These are phyloP conservation scores for Ochetophila trinervis DNA, from an alignment of 306 rosid genomes.

Conservation along the genomic window DNA sequence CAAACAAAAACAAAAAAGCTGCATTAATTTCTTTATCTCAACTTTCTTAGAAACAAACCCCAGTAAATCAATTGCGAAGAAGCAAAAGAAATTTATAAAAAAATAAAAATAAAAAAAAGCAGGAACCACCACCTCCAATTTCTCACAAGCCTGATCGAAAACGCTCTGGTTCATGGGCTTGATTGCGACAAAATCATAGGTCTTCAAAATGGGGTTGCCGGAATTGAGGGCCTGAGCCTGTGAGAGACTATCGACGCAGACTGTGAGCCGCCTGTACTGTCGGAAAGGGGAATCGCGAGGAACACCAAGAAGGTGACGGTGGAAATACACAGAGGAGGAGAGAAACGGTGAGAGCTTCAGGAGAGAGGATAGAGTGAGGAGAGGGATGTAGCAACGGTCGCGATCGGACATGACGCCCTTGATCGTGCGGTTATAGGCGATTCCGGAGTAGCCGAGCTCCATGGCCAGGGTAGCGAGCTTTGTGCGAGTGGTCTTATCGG, in stretches of 20 bases:
- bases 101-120: too few relatives aligned
- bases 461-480: constrained; percentile 61
- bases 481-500: constrained; percentile 46
- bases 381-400: constrained; percentile 71
- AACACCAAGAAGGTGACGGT: constrained; percentile 60
- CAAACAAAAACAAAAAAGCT: constrained; percentile 4
- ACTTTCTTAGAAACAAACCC: not conserved
- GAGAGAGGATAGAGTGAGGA: constrained; percentile 56
- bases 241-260: constrained; percentile 37
- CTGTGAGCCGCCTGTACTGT: constrained; percentile 86
- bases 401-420: constrained; percentile 83
- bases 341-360: constrained; percentile 65
- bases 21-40: not conserved
- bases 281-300: constrained; percentile 66
- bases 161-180: constrained; percentile 57
- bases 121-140: constrained; percentile 74
- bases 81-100: not conserved
- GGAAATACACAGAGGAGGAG: constrained; percentile 59
- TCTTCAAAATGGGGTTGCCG: constrained; percentile 75
- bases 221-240: constrained; percentile 62
- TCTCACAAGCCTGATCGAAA: constrained; percentile 73
- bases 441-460: constrained; percentile 84
- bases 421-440: constrained; percentile 80
- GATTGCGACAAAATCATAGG: constrained; percentile 74
- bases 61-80: not conserved